Evolutionary conservation across 2,329 filamentous ascomycete species (phyloP).

Genomic region (Xylariaceae sp.): DNA sequence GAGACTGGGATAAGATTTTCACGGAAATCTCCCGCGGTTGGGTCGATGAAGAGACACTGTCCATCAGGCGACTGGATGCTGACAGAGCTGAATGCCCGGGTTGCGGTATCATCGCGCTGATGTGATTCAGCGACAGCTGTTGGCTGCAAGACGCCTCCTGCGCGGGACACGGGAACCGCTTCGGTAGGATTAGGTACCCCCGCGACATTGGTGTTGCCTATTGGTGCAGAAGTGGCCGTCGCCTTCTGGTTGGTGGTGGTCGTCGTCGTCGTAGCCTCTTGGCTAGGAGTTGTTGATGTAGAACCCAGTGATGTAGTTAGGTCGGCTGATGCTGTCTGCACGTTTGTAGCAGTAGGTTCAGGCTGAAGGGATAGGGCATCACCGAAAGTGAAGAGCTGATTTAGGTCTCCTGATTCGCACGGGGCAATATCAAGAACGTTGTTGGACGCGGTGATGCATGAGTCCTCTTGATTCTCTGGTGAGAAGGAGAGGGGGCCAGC

Average conservation of each 20-base stretch:
- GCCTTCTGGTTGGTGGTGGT: background rate
- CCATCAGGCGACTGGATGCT: conserved; percentile 56
- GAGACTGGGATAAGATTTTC: conserved; percentile 59
- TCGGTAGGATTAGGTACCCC: conserved; percentile 48
- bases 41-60: conserved; percentile 59
- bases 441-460: conserved; percentile 55
- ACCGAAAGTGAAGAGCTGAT: conserved; percentile 51
- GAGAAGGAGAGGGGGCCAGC: conserved; percentile 51
- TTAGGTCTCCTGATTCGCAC: conserved; percentile 49
- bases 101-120: conserved; percentile 54
- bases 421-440: conserved; percentile 51
- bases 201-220: background rate
- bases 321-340: background rate
- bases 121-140: conserved; percentile 58
- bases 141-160: conserved; percentile 56
- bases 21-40: conserved; percentile 60
- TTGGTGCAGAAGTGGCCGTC: conserved; percentile 8
- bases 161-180: conserved; percentile 56
- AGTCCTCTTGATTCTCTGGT: conserved; percentile 53
- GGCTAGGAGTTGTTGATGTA: conserved; percentile 5
- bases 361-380: conserved; percentile 21
- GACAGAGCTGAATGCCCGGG: conserved; percentile 52
- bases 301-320: background rate
- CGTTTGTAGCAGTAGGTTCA: conserved; percentile 10
- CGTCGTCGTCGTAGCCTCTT: conserved; percentile 3